phyloP scores from a whole-genome alignment of 2,329 filamentous ascomycete genomes.

The Xylariaceae sp. region DNA sequence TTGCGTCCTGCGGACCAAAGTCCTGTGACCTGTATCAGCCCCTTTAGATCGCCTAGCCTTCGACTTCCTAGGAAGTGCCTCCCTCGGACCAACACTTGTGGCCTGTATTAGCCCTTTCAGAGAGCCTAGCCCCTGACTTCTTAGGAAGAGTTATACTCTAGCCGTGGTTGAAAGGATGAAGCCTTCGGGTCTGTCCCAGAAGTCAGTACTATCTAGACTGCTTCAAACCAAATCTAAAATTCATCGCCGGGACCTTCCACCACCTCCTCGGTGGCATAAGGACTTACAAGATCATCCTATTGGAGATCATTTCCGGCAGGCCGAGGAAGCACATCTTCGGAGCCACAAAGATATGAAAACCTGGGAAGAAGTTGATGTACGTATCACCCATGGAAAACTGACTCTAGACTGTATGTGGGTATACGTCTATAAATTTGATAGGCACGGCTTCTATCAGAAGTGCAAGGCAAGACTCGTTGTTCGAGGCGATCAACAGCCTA shows the following conservation, averaged over 20 bases:
- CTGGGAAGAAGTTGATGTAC: background rate
- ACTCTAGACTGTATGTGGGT: slow-evolving; percentile 5
- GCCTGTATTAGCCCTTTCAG: too few species aligned
- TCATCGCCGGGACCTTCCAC: background rate
- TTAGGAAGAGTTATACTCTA: too few species aligned
- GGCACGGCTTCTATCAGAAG: background rate
- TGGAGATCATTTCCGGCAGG: background rate
- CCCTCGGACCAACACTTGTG: too few species aligned
- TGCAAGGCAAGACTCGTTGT: slow-evolving; percentile 3
- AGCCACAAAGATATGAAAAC: background rate
- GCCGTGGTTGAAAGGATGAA: too few species aligned
- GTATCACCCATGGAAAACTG: background rate
- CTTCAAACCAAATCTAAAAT: too few species aligned
- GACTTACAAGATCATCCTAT: background rate
- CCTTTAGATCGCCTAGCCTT: too few species aligned
- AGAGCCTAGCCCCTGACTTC: too few species aligned
- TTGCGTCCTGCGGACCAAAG: too few species aligned
- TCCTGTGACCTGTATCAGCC: too few species aligned
- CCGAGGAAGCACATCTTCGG: background rate
- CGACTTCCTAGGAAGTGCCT: too few species aligned
- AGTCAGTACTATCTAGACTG: too few species aligned
- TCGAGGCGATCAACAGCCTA: slow-evolving; percentile 1
- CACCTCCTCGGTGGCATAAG: background rate
- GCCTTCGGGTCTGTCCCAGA: too few species aligned
- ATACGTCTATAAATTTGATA: slow-evolving; percentile 4